These are phyloP conservation scores for Megacollybia marginata DNA, from an alignment of 768 basidiomycete genomes.

Conservation along the genomic window DNA sequence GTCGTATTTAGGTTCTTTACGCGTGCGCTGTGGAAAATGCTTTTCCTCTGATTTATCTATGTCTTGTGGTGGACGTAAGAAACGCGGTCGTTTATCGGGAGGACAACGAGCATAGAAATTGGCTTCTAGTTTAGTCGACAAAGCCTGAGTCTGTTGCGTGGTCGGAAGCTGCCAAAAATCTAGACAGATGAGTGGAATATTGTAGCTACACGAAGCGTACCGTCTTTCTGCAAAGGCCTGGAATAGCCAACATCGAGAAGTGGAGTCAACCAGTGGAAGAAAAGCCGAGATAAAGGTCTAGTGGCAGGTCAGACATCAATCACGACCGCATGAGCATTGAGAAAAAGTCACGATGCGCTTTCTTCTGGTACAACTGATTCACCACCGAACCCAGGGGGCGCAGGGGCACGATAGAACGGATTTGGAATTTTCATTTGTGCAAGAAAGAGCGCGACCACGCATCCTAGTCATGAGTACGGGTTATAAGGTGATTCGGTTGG, in stretches of 20 bases:
- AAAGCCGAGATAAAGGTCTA: slow-evolving; percentile 28
- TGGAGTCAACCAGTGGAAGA: slow-evolving; percentile 41
- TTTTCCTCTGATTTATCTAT: neutral
- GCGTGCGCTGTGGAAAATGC: neutral
- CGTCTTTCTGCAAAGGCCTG: slow-evolving; percentile 42
- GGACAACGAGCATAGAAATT: slow-evolving; percentile 5
- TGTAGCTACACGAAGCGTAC: slow-evolving; percentile 15
- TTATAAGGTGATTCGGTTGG: too few relatives aligned
- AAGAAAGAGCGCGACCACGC: too few relatives aligned
- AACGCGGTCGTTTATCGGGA: slow-evolving; percentile 4
- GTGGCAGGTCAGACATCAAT: neutral
- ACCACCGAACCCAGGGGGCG: slow-evolving; percentile 41
- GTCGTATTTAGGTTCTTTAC: slow-evolving; percentile 1
- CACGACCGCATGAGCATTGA: too few relatives aligned
- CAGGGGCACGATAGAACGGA: slow-evolving; percentile 34
- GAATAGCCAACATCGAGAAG: slow-evolving; percentile 42
- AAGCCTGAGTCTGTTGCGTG: neutral
- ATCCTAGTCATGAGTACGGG: too few relatives aligned
- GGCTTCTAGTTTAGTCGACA: slow-evolving; percentile 1
- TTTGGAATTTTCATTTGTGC: slow-evolving; percentile 15
- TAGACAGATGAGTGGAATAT: neutral
- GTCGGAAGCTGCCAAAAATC: slow-evolving; percentile 7
- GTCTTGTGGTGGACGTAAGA: slow-evolving; percentile 1
- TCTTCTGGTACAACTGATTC: slow-evolving; percentile 39
- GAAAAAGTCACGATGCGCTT: slow-evolving; percentile 23